phyloP scores from a whole-genome alignment of 1,139 yeast genomes.

The Yamadazyma triangularis region DNA sequence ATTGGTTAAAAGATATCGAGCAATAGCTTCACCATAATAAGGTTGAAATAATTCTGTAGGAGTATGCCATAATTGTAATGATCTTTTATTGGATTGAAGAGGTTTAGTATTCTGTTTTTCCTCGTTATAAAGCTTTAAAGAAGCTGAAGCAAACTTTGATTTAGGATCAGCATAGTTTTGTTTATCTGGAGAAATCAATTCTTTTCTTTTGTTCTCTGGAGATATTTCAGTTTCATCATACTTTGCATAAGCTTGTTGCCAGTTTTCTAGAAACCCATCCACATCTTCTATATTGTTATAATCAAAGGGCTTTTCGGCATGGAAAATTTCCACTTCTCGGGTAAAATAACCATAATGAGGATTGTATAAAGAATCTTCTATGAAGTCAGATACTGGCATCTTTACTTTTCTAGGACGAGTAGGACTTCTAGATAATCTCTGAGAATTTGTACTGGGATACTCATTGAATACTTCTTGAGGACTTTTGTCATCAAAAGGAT shows the following conservation, averaged over 20 bases:
- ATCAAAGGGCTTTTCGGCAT: conserved; percentile 55
- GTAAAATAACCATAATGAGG: conserved; percentile 81
- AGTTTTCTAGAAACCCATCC: conserved; percentile 65
- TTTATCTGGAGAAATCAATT: conserved; percentile 11
- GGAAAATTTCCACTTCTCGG: conserved; percentile 74
- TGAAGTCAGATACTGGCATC: conserved; percentile 73
- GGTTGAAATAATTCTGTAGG: conserved; percentile 87
- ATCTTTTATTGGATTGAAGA: conserved; percentile 26
- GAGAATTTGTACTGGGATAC: conserved; percentile 39
- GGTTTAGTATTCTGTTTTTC: conserved; percentile 17
- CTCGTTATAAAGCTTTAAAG: conserved; percentile 27
- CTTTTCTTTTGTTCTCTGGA: conserved; percentile 12
- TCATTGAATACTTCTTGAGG: conserved; percentile 40
- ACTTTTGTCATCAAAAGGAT: conserved; percentile 35
- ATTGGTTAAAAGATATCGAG: conserved; percentile 66
- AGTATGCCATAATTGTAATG: conserved; percentile 82
- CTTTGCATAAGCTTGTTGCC: conserved; percentile 63
- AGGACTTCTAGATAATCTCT: conserved; percentile 40
- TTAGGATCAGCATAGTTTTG: conserved; percentile 12
- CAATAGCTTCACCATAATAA: conserved; percentile 79
- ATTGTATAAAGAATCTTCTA: conserved; percentile 80
- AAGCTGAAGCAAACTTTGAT: conserved; percentile 30
- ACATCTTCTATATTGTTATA: conserved; percentile 56
- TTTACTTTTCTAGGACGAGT: conserved; percentile 59
- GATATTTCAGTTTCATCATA: conserved; percentile 34